Base-by-base conservation (phyloP, 768 basidiomycete genomes). In the Xanthoconium purpureum region DNA sequence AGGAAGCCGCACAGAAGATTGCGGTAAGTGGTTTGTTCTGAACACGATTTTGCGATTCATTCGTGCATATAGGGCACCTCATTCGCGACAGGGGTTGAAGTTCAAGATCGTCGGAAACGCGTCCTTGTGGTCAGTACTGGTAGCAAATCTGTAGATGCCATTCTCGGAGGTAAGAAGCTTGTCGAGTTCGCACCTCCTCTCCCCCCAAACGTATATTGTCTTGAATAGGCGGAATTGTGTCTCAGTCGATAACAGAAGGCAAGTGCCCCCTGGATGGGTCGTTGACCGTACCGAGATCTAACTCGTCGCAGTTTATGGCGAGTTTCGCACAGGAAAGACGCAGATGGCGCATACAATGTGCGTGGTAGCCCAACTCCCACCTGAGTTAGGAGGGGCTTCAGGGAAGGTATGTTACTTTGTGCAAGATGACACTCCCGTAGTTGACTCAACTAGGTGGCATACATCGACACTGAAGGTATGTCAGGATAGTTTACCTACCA, bases 311-410 rank as follows among this genome's bases (percentile, higher is more conserved):
- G 94, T 98, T 3, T 98, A 94, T 66, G 95, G 96, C 44, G 95
- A 98, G 72, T 98, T 90, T 72, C 83, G 95, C 33, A 98, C 96
- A 0, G 95, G 95, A 32, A 95, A 96, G 74, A 97, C 95, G 6
- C 96, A 98, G 68, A 78, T 96, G 48, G 93, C 92, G 28, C 96
- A 97, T 72, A 98, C 95, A 13, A 89, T 97, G 81, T 92, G 91
- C 64, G 91, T 98, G 8, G 77, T 94, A 6, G 74, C 92, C 5
- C 95, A 98, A 67, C 81, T 98, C 44, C 95, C 95, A 30, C 77
- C 84, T 3, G 94, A 96, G 48, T 80, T 94, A 65, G 94, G 94
- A 7, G 95, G 95, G 8, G 95, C 91, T 2, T 81, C 88, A 14
- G 95, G 95, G 40, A 96, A 92, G 79, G 90, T 86, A 50, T 44